Conservation (phyloP, 495 filamentous ascomycete genomes). For the Annulohypoxylon bovei region DNA sequence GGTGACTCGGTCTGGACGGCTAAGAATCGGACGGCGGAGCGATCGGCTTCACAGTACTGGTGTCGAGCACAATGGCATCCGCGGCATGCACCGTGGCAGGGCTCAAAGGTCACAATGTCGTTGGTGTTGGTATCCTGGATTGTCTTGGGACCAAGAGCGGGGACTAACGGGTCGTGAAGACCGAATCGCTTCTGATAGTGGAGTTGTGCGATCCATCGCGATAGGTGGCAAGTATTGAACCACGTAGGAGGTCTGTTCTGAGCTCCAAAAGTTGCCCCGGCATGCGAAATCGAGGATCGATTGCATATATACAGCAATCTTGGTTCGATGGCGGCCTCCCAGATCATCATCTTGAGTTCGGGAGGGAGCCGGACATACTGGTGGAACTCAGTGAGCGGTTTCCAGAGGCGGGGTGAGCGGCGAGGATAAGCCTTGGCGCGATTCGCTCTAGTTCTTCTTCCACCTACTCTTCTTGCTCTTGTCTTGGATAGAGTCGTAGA, state of each 20-base stretch:
- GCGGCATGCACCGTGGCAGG: conserved; percentile 44
- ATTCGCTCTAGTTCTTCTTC: background rate
- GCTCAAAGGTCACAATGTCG: conserved; percentile 47
- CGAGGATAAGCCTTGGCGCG: conserved; percentile 1
- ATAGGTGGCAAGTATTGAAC: conserved; percentile 37
- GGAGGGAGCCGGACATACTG: conserved; percentile 32
- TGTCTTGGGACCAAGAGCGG: background rate
- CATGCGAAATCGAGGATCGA: conserved; percentile 19
- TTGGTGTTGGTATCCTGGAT: conserved; percentile 31
- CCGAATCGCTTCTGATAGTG: conserved; percentile 36
- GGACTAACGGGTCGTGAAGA: background rate
- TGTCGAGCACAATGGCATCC: conserved; percentile 43
- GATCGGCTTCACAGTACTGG: conserved; percentile 42
- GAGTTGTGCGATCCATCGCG: conserved; percentile 25
- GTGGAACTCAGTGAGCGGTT: conserved; percentile 42
- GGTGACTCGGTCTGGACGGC: conserved; percentile 41
- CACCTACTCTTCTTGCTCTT: background rate
- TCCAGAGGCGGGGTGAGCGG: conserved; percentile 39
- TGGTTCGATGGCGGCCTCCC: conserved; percentile 43
- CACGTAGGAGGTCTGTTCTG: conserved; percentile 37
- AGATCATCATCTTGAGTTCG: conserved; percentile 45
- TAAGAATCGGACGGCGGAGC: conserved; percentile 34
- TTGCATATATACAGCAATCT: conserved; percentile 43
- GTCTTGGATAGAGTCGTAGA: background rate
- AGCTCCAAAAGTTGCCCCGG: conserved; percentile 10